Base-by-base conservation (phyloP, 2,329 filamentous ascomycete genomes). In the Coniochaeta prunicola region DNA sequence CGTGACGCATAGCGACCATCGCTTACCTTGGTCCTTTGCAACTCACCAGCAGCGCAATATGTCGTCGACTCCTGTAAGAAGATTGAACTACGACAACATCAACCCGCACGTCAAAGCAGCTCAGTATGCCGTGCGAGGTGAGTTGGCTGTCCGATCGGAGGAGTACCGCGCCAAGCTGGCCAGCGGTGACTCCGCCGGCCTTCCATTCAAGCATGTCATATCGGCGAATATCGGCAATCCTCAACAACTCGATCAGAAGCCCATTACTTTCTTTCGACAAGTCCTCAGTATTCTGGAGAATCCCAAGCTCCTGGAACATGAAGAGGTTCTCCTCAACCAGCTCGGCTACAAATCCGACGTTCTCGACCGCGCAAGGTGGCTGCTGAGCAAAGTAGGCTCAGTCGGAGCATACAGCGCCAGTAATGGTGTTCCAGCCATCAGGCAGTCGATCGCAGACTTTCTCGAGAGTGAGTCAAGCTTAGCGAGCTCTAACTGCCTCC, bases 151-250 rank as follows among this genome's bases (percentile, higher is more conserved):
- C 72, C 91, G 90, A 77, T 94, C 92, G 15, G 94, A 99, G 77
- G 84, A 91, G 74, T 96, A 93, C 78, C 88, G 93, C 61, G 87
- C 88, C 58, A 81, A 83, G 68, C 80, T 97, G 61, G 77, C 79
- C 64, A 82, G 84, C 63, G 84, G 82, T 67, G 80, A 73, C 65
- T 21, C n/a, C 9, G 73, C 69, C 60, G 72, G 73, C 69, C 81
- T 97, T 56, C 93, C 94, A 55, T 99, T 99, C 75, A 81, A 90
- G 68, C 83, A 91, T 61, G 88, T 99, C 74, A 93, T 99, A 77
- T 92, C 90, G 63, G 94, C 94, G 76, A 99, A 99, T 78, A 99
- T 99, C 70, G 94, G 94, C 71, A 99, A 99, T 80, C 94, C 94
- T 4, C 94, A 99, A 77, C 94, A 99, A 77, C 86, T 99, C 63